Evolutionary conservation across 2,329 filamentous ascomycete species (phyloP).

Genomic region (Colletotrichum sp.): DNA sequence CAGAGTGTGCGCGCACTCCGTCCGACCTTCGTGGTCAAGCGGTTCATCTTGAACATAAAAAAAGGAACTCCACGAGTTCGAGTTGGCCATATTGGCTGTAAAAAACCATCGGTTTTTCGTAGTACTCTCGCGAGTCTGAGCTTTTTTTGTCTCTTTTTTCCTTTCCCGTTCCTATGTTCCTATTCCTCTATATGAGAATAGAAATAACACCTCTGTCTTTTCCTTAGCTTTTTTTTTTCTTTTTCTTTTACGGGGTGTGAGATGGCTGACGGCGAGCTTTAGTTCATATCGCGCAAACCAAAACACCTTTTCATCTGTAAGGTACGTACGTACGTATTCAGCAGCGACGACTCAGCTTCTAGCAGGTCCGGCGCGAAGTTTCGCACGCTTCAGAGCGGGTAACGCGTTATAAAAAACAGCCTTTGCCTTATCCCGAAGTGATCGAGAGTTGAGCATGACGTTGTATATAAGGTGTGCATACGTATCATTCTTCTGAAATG

Average conservation of each 20-base stretch:
- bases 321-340: not conserved
- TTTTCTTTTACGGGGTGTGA: not conserved
- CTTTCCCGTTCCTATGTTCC: accelerated
- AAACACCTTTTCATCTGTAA: too few species aligned
- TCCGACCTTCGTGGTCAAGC: not conserved
- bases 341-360: not conserved
- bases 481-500: not conserved
- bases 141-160: not conserved
- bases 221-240: accelerated
- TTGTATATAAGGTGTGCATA: too few species aligned
- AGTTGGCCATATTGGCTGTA: not conserved
- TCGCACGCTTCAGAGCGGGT: not conserved
- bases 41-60: not conserved
- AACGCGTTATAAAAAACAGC: not conserved
- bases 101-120: not conserved
- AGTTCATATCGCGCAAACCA: not conserved
- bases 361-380: not conserved
- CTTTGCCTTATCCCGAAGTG: not conserved
- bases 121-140: not conserved
- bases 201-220: accelerated
- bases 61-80: not conserved
- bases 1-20: not conserved
- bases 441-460: too few species aligned
- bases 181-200: not conserved
- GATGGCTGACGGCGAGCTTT: not conserved